phyloP scores from a whole-genome alignment of 306 rosid genomes.

The Lagenaria siceraria region DNA sequence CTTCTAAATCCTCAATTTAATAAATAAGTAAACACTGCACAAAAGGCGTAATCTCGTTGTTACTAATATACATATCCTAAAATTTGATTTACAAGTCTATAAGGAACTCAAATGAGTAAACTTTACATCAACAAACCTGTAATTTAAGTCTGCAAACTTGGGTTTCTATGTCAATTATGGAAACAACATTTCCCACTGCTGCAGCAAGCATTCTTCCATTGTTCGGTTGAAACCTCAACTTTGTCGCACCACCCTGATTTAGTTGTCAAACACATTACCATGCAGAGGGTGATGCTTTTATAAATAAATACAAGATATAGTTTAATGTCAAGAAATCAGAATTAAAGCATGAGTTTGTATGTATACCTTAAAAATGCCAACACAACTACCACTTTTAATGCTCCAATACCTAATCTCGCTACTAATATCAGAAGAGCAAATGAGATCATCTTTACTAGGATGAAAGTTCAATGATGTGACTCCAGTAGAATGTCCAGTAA shows the following conservation, averaged over 20 bases:
- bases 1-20: background rate
- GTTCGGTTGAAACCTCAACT: slow-evolving; percentile 69
- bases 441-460: slow-evolving; percentile 57
- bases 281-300: background rate
- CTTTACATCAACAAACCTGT: slow-evolving; percentile 24
- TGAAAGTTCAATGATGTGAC: slow-evolving; percentile 79
- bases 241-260: slow-evolving; percentile 65
- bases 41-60: background rate
- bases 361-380: slow-evolving; percentile 54
- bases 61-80: background rate
- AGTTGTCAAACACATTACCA: slow-evolving; percentile 3
- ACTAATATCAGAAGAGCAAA: slow-evolving; percentile 57
- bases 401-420: slow-evolving; percentile 80
- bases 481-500: slow-evolving; percentile 50
- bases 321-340: background rate
- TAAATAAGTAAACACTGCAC: background rate
- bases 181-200: slow-evolving; percentile 32
- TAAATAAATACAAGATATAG: background rate
- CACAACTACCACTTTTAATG: slow-evolving; percentile 52
- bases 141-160: slow-evolving; percentile 33
- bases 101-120: background rate
- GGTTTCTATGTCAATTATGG: slow-evolving; percentile 56
- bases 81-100: background rate
- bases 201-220: slow-evolving; percentile 66
- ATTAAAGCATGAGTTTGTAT: background rate